Percentiles rank a stretch among this genome's conserved stretches.
phyloP scores from a whole-genome alignment of 2,329 filamentous ascomycete species.

The Tolypocladium tundrense region DNA sequence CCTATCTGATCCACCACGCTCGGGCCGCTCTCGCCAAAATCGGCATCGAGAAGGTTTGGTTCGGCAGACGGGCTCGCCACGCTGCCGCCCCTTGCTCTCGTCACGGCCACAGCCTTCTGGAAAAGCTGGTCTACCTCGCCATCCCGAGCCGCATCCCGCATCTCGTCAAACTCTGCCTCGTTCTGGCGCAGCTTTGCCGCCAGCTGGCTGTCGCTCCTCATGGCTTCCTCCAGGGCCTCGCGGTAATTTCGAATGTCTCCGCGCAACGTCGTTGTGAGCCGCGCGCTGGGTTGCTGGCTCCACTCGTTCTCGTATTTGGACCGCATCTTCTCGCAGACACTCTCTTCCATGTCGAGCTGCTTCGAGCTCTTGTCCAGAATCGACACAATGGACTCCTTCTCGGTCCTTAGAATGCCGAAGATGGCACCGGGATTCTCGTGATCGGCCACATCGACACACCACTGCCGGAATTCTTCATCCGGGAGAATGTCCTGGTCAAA shows the following conservation, averaged over 20 bases:
- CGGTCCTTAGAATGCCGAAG: conserved; percentile 67
- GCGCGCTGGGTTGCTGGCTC: conserved; percentile 92
- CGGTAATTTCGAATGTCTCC: conserved; percentile 82
- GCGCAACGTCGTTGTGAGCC: conserved; percentile 77
- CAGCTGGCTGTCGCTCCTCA: conserved; percentile 74
- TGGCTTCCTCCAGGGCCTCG: conserved; percentile 81
- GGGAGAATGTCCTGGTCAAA: conserved; percentile 82
- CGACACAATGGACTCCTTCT: conserved; percentile 64
- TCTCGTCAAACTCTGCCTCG: conserved; percentile 85
- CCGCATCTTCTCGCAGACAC: conserved; percentile 97
- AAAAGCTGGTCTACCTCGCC: conserved; percentile 85
- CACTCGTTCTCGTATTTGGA: conserved; percentile 93
- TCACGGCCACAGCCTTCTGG: conserved; percentile 74
- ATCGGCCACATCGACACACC: conserved; percentile 87
- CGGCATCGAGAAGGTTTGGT: conserved; percentile 78
- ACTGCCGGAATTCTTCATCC: conserved; percentile 83
- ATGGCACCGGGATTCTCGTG: conserved; percentile 70
- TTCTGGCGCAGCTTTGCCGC: conserved; percentile 77
- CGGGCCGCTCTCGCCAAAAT: conserved; percentile 70
- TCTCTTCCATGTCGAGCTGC: conserved; percentile 92
- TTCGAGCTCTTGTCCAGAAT: conserved; percentile 73
- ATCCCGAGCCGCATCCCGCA: conserved; percentile 78
- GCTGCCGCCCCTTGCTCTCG: conserved; percentile 54
- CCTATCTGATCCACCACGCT: conserved; percentile 85
- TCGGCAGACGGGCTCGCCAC: conserved; percentile 54